Conservation (phyloP, 176 grass and related monocot genomes). For the Ensete ventricosum region DNA sequence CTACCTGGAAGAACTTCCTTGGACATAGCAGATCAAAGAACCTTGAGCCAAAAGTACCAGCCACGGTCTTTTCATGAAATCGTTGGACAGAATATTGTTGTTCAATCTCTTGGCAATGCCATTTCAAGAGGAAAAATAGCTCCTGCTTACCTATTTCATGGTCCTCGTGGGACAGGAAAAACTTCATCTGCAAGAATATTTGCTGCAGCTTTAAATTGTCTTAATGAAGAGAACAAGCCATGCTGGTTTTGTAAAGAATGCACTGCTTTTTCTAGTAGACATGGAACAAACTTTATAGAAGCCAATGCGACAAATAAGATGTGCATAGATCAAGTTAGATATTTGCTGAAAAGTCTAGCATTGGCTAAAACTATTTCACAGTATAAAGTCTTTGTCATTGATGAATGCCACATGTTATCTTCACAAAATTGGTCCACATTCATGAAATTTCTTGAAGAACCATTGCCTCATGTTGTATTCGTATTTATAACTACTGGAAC, state of each 20-base stretch:
- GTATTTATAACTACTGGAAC: conserved; percentile 84
- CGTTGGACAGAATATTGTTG: conserved; percentile 69
- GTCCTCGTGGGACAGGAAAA: conserved; percentile 86
- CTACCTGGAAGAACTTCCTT: conserved; percentile 12
- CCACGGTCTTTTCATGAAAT: conserved; percentile 78
- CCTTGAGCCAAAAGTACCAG: conserved; percentile 88
- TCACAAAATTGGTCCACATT: conserved; percentile 75
- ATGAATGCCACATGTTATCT: conserved; percentile 92
- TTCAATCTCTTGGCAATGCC: conserved; percentile 68
- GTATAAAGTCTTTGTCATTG: conserved; percentile 35
- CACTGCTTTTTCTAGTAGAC: conserved; percentile 30
- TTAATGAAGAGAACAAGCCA: conserved; percentile 49
- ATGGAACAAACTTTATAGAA: conserved; percentile 3
- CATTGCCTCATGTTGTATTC: conserved; percentile 63
- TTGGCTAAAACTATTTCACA: not conserved
- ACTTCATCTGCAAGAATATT: conserved; percentile 68
- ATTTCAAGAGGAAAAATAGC: conserved; percentile 64
- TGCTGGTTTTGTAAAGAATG: conserved; percentile 63
- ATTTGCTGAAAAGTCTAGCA: conserved; percentile 2
- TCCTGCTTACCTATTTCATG: conserved; percentile 80
- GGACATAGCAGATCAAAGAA: conserved; percentile 38
- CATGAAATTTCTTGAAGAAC: conserved; percentile 88
- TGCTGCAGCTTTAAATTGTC: conserved; percentile 53
- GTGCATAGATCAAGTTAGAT: conserved; percentile 9
- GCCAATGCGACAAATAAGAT: conserved; percentile 11